Base-by-base conservation (phyloP, 2,329 filamentous ascomycete genomes). In the Aspergillus sojae region DNA sequence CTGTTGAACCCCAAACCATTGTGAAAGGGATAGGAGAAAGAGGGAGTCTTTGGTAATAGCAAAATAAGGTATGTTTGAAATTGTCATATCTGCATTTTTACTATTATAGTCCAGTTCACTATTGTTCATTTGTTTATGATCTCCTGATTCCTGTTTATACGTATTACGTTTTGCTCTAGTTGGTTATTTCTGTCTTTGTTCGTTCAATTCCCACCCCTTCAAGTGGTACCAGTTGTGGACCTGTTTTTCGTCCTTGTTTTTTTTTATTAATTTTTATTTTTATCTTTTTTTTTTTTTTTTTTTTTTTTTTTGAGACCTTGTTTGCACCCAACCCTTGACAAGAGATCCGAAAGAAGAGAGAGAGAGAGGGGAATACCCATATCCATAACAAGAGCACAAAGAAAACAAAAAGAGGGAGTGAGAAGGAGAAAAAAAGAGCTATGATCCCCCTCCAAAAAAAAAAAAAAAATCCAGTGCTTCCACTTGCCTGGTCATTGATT, bases 141-240 rank as follows among this genome's bases (percentile, higher is more conserved):
- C 26, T 53, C 30, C 16, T 53, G 28, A 34, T 53, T 53, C 34
- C 30, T 32, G 30, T 36, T 54, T 54, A 32, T 53, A 34, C 28
- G 26, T 32, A 32, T 21, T 32, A n/a, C 3, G 4, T 6, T 54
- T 39, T 54, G 30, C 32, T 54, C 21, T 32, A 30, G 48, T 52
- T 32, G 26, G 48, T 19, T 23, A 48, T 48, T 54, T 36, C 21
- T 39, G 52, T 54, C 52, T 54, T 54, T 54, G 32, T 54, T 36
- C n/a, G 32, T 36, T 12, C 52, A 36, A 30, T 54, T 54, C n/a
- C 52, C 34, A 21, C 30, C 30, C n/a, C 32, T 54, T 54, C 52
- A 36, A 54, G 52, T 54, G 52, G 32, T 54, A 54, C 52, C 57
- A 68, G 62, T 63, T 68, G 65, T 58, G 66, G 65, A 56, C 9